Base-by-base conservation (phyloP, 768 basidiomycete genomes). In the Boletus sp. region DNA sequence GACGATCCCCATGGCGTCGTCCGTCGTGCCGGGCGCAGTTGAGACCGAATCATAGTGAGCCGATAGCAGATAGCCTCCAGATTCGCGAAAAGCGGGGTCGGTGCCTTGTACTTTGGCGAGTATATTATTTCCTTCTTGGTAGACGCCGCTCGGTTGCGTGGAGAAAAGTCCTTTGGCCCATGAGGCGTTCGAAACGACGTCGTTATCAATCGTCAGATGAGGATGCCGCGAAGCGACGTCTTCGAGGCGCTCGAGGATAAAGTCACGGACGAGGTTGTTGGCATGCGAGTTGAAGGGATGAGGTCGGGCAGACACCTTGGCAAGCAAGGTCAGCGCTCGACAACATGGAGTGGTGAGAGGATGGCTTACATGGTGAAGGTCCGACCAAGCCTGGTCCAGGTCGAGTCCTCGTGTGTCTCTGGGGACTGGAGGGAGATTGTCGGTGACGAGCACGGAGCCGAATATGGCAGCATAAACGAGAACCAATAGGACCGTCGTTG, bases 41-140 rank as follows among this genome's bases (percentile, higher is more conserved):
- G 89, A 87, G 5, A 90, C 89, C 0, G 89, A 90, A 71, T 91
- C 90, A 67, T 83, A 92, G 65, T 93, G 92, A 2, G 90, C 89
- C 0, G 89, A 91, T 57, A 93, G 85, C 10, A 93, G 68, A 3
- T 89, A 84, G 18, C 75, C 85, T 5, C 76, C 76, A 24, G 58
- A 69, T 14, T 69, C 54, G 17, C 64, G 57, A 28, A 66, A 69
- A 7, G 62, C 57, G 6, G 72, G 64, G 17, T 81, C 77, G 0
- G 76, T 77, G 1, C 86, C 86, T 52, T 82, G 77, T 29, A 89
- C 69, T 64, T 83, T 88, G 45, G 88, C 82, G 5, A 90, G 71
- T 28, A 90, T 75, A 58, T 91, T 91, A 18, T 75, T 84, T 5
- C 83, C 82, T 66, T 89, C 86, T 59, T 85, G 87, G 64, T 89